Conservation (phyloP, 208 protist species). For the Leishmania turanica region DNA sequence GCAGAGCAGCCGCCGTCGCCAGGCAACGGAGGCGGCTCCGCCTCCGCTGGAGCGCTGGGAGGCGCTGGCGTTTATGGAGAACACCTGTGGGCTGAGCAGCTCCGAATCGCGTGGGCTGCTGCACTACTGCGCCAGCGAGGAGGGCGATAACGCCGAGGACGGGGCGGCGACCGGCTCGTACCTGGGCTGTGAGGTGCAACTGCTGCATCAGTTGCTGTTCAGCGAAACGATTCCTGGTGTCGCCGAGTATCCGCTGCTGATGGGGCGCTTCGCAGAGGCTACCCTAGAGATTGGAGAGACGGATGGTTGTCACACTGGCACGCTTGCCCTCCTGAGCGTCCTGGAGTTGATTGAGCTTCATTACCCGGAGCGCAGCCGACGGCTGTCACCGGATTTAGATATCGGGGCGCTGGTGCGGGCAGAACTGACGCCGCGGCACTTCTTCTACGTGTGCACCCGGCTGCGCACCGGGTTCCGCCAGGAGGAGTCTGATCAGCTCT, state of each 20-base stretch:
- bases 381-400: conserved; percentile 28
- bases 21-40: conserved; percentile 18
- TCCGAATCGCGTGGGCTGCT: conserved; percentile 59
- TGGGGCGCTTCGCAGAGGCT: conserved; percentile 64
- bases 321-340: conserved; percentile 41
- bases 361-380: conserved; percentile 15
- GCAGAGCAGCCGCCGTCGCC: conserved; percentile 12
- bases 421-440: conserved; percentile 41
- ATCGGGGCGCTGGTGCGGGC: conserved; percentile 21
- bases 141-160: neutral
- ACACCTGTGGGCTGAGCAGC: conserved; percentile 32
- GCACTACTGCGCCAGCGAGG: conserved; percentile 29
- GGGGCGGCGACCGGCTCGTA: neutral
- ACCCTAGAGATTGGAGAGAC: conserved; percentile 35
- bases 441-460: conserved; percentile 53
- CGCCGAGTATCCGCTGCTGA: conserved; percentile 68
- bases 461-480: conserved; percentile 44
- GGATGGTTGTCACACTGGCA: conserved; percentile 36
- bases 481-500: conserved; percentile 59
- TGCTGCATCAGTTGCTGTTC: conserved; percentile 64
- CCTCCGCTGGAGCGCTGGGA: conserved; percentile 32
- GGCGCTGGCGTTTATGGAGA: conserved; percentile 34
- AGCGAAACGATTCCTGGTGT: conserved; percentile 43
- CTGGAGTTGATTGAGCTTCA: conserved; percentile 17
- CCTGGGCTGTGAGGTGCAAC: conserved; percentile 34